Conservation (phyloP, 352 stramenopile genomes). For the Phytophthora podocarpi region DNA sequence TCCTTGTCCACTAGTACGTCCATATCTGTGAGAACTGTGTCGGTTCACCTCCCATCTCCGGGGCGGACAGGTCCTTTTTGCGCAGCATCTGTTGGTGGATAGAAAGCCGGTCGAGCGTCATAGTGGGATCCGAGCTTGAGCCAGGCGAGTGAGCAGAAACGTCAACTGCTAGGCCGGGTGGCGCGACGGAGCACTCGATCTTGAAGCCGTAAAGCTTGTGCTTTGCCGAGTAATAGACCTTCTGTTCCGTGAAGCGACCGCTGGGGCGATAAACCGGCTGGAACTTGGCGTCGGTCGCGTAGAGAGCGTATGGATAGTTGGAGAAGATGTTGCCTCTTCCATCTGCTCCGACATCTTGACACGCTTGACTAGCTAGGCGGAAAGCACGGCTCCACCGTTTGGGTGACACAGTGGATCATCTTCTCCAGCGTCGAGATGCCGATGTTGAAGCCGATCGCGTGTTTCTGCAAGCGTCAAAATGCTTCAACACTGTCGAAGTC, state of each 20-base stretch:
- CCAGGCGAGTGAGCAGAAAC: slow-evolving; percentile 10
- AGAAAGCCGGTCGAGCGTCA: slow-evolving; percentile 12
- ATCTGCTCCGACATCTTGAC: background rate
- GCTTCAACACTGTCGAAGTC: background rate
- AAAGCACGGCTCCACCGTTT: background rate
- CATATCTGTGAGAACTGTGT: slow-evolving; percentile 2
- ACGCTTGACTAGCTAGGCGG: too few species aligned
- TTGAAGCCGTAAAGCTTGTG: slow-evolving; percentile 32
- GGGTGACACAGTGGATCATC: background rate
- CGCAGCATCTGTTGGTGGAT: slow-evolving; percentile 4
- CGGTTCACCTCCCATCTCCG: slow-evolving; percentile 2
- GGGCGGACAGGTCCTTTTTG: too few species aligned
- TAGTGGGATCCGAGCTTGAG: slow-evolving; percentile 19
- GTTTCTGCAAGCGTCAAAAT: slow-evolving; percentile 2
- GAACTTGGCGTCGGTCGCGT: too few species aligned
- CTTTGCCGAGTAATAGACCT: slow-evolving; percentile 8
- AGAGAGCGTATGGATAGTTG: slow-evolving; percentile 1
- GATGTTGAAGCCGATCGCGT: too few species aligned
- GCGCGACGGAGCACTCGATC: slow-evolving; percentile 14
- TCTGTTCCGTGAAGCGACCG: too few species aligned
- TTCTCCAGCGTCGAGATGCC: background rate
- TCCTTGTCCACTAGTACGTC: too few species aligned
- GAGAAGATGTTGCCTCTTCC: background rate
- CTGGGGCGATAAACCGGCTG: too few species aligned
- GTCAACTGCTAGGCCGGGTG: slow-evolving; percentile 4